Conservation (phyloP, 2,329 filamentous ascomycete genomes). For the Cercospora berteroae region DNA sequence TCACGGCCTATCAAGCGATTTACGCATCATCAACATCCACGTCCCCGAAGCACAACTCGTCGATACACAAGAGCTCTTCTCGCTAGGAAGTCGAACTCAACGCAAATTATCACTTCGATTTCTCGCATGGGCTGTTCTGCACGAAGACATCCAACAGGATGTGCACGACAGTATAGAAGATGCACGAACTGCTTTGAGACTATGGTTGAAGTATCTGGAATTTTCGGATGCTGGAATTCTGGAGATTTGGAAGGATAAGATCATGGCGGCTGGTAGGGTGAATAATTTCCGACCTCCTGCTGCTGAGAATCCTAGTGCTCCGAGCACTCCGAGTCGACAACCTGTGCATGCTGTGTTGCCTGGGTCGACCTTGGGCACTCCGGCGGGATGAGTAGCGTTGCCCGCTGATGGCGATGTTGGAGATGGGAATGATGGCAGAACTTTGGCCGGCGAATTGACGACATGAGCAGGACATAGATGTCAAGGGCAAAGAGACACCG, state of each 20-base stretch:
- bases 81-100: constrained; percentile 67
- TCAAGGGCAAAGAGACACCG: not conserved
- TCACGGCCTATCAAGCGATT: constrained; percentile 90
- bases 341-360: not conserved
- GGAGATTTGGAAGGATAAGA: constrained; percentile 79
- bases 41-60: constrained; percentile 87
- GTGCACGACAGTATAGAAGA: constrained; percentile 95
- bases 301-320: constrained; percentile 31
- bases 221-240: constrained; percentile 82
- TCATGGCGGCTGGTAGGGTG: constrained; percentile 67
- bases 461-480: not conserved
- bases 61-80: constrained; percentile 91
- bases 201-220: constrained; percentile 88
- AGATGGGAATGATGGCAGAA: not conserved
- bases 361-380: not conserved
- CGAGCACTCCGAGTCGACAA: constrained; percentile 33
- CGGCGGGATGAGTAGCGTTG: not conserved
- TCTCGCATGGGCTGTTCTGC: constrained; percentile 84
- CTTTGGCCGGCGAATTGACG: not conserved
- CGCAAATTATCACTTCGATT: constrained; percentile 91
- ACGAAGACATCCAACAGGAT: constrained; percentile 89
- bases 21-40: constrained; percentile 97
- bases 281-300: constrained; percentile 44
- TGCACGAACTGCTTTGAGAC: constrained; percentile 80
- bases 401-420: not conserved